Percentiles rank a stretch among this genome's conserved stretches.
These are phyloP conservation scores for Linum usitatissimum DNA, from an alignment of 345 rosid genomes.

Conservation along the genomic window DNA sequence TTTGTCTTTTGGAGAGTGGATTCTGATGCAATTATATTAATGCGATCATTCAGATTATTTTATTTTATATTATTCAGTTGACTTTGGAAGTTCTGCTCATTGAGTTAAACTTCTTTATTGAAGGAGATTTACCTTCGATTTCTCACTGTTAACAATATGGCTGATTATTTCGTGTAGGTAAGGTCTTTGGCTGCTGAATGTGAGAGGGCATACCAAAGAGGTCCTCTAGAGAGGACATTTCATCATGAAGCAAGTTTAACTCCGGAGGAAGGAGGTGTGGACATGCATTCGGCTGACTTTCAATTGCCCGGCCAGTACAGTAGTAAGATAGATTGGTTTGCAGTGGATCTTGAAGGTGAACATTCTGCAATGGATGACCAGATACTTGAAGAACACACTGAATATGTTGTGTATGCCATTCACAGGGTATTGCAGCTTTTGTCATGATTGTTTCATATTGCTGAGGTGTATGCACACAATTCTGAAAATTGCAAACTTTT, in stretches of 20 bases:
- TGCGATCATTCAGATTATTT: no score
- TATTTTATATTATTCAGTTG: not conserved
- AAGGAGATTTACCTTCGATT: not conserved
- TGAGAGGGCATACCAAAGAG: slow-evolving; percentile 86
- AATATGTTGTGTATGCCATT: slow-evolving; percentile 96
- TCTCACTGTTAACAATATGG: not conserved
- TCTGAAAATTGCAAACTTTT: not conserved
- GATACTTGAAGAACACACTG: slow-evolving; percentile 91
- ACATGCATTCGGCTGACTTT: slow-evolving; percentile 29
- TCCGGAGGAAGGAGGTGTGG: slow-evolving; percentile 39
- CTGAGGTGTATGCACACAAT: slow-evolving; percentile 4
- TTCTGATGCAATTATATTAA: no score
- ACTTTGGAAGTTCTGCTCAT: not conserved
- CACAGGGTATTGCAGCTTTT: slow-evolving; percentile 54
- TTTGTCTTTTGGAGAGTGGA: no score
- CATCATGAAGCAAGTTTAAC: slow-evolving; percentile 53
- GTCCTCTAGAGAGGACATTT: slow-evolving; percentile 63
- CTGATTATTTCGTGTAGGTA: slow-evolving; percentile 34
- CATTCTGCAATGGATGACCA: slow-evolving; percentile 99
- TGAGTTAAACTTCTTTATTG: not conserved
- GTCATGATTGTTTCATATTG: slow-evolving; percentile 17
- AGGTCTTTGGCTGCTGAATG: slow-evolving; percentile 92
- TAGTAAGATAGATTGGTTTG: slow-evolving; percentile 77
- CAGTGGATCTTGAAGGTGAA: slow-evolving; percentile 99
- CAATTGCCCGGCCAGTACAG: slow-evolving; percentile 52